phyloP scores from a whole-genome alignment of 371 early-diverging fungal species.

The Syncephalis plumigaleata region DNA sequence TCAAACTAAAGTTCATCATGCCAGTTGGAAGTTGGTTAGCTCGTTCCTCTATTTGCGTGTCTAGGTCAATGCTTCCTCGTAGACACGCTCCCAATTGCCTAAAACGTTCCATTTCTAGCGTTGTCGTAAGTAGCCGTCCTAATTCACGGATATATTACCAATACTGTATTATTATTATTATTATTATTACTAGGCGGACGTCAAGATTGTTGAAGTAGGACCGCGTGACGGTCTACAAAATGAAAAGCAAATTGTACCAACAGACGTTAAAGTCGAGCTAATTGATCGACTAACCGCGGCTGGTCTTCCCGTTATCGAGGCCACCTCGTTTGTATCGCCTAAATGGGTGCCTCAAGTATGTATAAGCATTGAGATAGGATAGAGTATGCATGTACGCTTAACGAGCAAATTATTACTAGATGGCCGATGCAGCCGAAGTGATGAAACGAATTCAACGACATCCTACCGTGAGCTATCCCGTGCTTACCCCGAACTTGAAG shows the following conservation, averaged over 20 bases:
- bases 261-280: conserved; percentile 62
- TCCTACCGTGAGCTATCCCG: conserved; percentile 62
- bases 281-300: conserved; percentile 66
- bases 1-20: too few species aligned
- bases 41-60: too few species aligned
- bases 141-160: too few species aligned
- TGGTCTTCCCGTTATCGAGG: conserved; percentile 79
- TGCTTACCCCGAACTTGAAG: conserved; percentile 80
- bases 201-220: conserved; percentile 83
- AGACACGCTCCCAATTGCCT: too few species aligned
- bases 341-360: conserved; percentile 93
- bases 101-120: too few species aligned
- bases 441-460: conserved; percentile 41
- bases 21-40: too few species aligned
- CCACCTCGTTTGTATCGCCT: conserved; percentile 92
- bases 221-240: conserved; percentile 97
- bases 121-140: too few species aligned
- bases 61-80: too few species aligned
- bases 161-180: not conserved
- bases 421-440: conserved; percentile 74
- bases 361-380: too few species aligned
- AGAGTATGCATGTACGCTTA: too few species aligned
- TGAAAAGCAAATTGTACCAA: conserved; percentile 70
- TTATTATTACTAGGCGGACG: not conserved
- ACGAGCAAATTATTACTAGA: conserved; percentile 16